A percentile compares a stretch with the other conserved stretches of the same genome.
These are phyloP conservation scores for Sonneratia caseolaris DNA, from an alignment of 345 rosid genomes.

Conservation along the genomic window DNA sequence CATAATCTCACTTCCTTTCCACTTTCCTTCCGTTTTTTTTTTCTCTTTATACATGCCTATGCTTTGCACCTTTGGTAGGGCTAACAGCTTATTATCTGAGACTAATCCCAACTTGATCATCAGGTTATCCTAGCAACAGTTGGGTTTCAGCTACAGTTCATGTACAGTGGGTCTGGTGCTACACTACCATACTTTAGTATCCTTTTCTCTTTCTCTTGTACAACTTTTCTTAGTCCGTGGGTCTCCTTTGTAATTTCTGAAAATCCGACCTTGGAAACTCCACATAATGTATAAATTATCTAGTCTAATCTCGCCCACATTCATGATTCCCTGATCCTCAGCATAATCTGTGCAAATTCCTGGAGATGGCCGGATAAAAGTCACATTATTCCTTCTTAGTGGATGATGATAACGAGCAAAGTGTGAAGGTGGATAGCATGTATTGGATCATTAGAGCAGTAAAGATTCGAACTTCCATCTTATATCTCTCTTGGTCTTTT, in stretches of 20 bases:
- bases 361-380: background rate
- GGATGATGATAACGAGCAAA: background rate
- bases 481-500: background rate
- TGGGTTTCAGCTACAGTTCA: too few relatives aligned
- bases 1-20: too few relatives aligned
- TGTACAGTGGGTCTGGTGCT: too few relatives aligned
- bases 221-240: background rate
- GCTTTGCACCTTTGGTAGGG: too few relatives aligned
- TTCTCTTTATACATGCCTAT: too few relatives aligned
- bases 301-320: background rate
- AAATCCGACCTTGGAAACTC: background rate
- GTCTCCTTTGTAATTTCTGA: background rate
- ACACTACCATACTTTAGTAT: too few relatives aligned
- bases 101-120: too few relatives aligned
- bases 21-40: too few relatives aligned
- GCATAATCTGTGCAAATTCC: background rate
- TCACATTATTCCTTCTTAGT: background rate
- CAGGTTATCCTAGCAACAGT: too few relatives aligned
- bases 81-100: too few relatives aligned
- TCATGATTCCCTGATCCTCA: constrained; percentile 5
- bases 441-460: background rate
- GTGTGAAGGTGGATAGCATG: background rate
- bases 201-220: too few relatives aligned
- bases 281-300: background rate
- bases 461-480: background rate